These are phyloP conservation scores for Limtongia smithiae DNA, from an alignment of 805 yeast genomes.

Conservation along the genomic window DNA sequence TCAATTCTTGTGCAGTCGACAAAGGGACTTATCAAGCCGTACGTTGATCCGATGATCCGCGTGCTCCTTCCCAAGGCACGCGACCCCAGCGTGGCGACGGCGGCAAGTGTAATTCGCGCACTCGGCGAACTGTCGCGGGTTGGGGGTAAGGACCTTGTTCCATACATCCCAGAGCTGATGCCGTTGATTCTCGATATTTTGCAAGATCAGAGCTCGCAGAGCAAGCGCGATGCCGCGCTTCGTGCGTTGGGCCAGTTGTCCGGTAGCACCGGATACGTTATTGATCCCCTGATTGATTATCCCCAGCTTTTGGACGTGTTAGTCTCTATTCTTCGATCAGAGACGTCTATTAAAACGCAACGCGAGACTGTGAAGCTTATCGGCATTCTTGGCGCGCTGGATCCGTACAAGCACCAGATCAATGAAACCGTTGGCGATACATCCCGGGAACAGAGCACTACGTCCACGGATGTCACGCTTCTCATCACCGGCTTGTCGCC, in stretches of 20 bases:
- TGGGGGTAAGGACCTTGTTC: conserved; percentile 78
- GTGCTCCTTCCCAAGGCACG: conserved; percentile 72
- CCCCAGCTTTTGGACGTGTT: conserved; percentile 83
- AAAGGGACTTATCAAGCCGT: conserved; percentile 79
- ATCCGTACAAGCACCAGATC: conserved; percentile 92
- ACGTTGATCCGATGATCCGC: conserved; percentile 84
- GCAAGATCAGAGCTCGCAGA: conserved; percentile 86
- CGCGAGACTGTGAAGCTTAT: conserved; percentile 84
- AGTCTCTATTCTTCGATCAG: conserved; percentile 77
- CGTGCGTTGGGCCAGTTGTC: conserved; percentile 84
- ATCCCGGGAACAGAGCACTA: conserved; percentile 68
- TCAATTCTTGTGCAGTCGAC: conserved; percentile 74
- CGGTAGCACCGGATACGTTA: conserved; percentile 89
- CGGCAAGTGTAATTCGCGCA: conserved; percentile 79
- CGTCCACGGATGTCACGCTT: conserved; percentile 84
- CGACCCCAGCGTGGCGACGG: conserved; percentile 73
- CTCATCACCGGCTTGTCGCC: conserved; percentile 94
- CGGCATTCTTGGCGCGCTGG: conserved; percentile 94
- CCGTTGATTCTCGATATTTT: conserved; percentile 82
- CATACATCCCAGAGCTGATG: conserved; percentile 73
- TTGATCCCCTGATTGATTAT: conserved; percentile 85
- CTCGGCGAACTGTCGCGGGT: conserved; percentile 86
- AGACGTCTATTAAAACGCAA: conserved; percentile 66
- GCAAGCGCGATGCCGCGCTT: conserved; percentile 84
- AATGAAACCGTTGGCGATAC: conserved; percentile 52